Conservation (phyloP, 1,139 yeast species). For the Pichia sp. region DNA sequence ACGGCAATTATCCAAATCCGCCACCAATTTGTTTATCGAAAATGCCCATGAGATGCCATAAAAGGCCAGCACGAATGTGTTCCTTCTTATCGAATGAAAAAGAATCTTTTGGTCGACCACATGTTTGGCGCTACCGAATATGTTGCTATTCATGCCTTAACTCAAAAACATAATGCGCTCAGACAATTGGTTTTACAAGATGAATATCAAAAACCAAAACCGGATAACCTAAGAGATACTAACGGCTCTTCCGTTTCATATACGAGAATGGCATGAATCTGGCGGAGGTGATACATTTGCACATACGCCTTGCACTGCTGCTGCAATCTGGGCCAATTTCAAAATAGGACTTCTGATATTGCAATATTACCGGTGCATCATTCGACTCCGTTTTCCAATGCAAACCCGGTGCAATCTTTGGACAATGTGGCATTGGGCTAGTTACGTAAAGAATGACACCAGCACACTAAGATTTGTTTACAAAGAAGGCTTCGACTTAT, state of each 20-base stretch:
- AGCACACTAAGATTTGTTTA: conserved; percentile 32
- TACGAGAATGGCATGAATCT: background rate
- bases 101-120: conserved; percentile 27
- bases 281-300: conserved; percentile 31
- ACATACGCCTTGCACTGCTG: conserved; percentile 16
- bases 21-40: conserved; percentile 4
- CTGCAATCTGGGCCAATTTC: conserved; percentile 22
- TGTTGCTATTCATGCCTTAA: conserved; percentile 17
- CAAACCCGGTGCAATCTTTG: conserved; percentile 28
- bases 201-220: conserved; percentile 30
- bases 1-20: conserved; percentile 7
- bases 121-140: conserved; percentile 28
- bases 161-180: conserved; percentile 24
- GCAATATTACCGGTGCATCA: conserved; percentile 40
- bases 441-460: conserved; percentile 33
- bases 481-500: conserved; percentile 22
- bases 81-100: background rate
- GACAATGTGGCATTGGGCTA: conserved; percentile 38
- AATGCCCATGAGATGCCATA: conserved; percentile 8
- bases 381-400: conserved; percentile 32
- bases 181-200: conserved; percentile 27
- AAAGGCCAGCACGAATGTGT: background rate
- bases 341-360: conserved; percentile 28
- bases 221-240: conserved; percentile 32
- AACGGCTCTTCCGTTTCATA: conserved; percentile 25